These are phyloP conservation scores for Quercus alba DNA, from an alignment of 306 rosid species.

Conservation along the genomic window DNA sequence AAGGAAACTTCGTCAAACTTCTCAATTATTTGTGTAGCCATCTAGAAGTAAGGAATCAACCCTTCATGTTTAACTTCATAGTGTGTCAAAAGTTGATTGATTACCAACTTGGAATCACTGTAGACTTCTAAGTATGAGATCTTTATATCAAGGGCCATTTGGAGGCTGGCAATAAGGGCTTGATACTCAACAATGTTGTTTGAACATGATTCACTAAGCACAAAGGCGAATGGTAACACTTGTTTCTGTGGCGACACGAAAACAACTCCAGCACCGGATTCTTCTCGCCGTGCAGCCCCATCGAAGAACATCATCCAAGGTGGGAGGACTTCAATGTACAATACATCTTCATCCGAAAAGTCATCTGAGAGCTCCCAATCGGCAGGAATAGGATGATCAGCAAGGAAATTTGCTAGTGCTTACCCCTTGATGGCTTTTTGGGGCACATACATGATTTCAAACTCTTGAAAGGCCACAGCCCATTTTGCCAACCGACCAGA, in stretches of 20 bases:
- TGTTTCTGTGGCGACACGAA: neutral
- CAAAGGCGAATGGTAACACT: neutral
- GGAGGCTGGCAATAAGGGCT: neutral
- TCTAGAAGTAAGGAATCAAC: too few relatives aligned
- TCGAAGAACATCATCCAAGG: neutral
- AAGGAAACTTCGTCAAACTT: neutral
- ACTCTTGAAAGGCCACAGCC: too few relatives aligned
- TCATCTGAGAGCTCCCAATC: too few relatives aligned
- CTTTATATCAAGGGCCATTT: neutral
- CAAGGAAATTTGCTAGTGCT: too few relatives aligned
- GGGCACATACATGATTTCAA: too few relatives aligned
- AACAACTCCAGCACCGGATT: neutral
- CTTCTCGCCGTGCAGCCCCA: neutral
- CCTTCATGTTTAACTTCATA: neutral
- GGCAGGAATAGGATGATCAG: too few relatives aligned
- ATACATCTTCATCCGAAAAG: neutral
- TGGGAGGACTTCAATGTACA: neutral
- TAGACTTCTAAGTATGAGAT: neutral
- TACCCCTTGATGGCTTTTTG: too few relatives aligned
- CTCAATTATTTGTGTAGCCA: neutral
- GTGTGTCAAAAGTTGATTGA: neutral
- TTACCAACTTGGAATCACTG: neutral
- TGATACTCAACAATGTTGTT: neutral
- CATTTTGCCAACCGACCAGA: too few relatives aligned
- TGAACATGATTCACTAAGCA: neutral